A percentile compares a stretch with the other conserved stretches of the same genome.
phyloP scores from a whole-genome alignment of 306 rosid species.

The Prunus dulcis region DNA sequence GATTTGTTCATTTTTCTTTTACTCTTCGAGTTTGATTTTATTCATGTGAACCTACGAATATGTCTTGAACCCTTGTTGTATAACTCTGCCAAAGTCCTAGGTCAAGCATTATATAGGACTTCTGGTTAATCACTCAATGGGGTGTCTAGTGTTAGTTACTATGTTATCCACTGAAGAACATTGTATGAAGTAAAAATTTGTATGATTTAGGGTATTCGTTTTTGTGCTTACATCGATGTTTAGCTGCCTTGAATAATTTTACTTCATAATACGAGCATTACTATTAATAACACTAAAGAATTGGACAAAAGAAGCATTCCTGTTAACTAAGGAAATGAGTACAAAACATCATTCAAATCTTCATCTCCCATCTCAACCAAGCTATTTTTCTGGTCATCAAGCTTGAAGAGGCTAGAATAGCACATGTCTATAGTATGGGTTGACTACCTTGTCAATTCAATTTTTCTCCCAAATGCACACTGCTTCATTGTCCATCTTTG shows the following conservation, averaged over 20 bases:
- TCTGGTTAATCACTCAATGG: background rate
- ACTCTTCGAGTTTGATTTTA: no score
- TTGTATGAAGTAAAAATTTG: background rate
- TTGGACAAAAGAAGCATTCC: background rate
- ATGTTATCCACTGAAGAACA: background rate
- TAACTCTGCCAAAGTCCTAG: background rate
- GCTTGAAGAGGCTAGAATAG: background rate
- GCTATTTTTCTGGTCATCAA: background rate
- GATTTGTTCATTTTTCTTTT: no score
- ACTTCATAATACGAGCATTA: no score
- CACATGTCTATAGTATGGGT: background rate
- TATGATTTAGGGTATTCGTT: background rate
- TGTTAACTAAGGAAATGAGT: background rate
- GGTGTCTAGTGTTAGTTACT: background rate
- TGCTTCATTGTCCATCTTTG: background rate
- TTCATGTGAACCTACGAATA: background rate
- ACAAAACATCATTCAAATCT: background rate
- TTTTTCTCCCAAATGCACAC: background rate
- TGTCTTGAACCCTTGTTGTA: background rate
- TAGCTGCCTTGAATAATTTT: background rate
- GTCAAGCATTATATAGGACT: background rate
- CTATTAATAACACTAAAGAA: background rate
- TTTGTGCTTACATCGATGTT: background rate
- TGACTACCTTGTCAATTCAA: background rate
- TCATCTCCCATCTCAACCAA: background rate